Evolutionary conservation across 345 rosid species (phyloP).

Genomic region (Brassica nigra): DNA sequence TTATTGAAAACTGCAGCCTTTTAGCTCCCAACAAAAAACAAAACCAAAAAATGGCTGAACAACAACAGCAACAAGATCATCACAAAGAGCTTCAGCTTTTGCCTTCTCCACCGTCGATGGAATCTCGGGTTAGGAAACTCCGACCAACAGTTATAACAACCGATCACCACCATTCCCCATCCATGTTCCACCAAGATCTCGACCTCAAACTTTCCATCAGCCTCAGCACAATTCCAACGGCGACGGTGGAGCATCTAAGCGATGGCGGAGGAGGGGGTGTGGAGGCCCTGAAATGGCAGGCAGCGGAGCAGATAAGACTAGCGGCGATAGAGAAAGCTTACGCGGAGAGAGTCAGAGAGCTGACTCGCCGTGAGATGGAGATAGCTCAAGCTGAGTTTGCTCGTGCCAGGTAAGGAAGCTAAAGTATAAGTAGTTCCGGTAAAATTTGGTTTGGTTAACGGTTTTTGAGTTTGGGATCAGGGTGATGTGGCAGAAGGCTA

Average conservation of each 20-base stretch:
- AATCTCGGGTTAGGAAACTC: constrained; percentile 32
- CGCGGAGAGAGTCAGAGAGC: constrained; percentile 92
- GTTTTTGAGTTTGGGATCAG: constrained; percentile 25
- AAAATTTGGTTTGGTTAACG: constrained; percentile 2
- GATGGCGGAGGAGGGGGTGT: constrained; percentile 40
- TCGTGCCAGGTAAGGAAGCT: constrained; percentile 52
- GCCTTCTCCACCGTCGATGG: constrained; percentile 50
- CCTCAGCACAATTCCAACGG: constrained; percentile 51
- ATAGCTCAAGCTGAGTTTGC: constrained; percentile 92
- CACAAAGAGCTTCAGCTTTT: constrained; percentile 82
- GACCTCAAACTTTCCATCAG: constrained; percentile 93
- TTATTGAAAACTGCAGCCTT: constrained; percentile 38
- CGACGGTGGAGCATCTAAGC: constrained; percentile 40
- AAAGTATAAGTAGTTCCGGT: not conserved
- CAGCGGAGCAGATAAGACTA: constrained; percentile 83
- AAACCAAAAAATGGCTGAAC: constrained; percentile 28
- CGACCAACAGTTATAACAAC: constrained; percentile 23
- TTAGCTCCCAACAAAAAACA: constrained; percentile 13
- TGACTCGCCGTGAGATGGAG: constrained; percentile 90
- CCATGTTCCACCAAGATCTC: constrained; percentile 57
- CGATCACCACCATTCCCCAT: constrained; percentile 34
- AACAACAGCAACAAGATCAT: constrained; percentile 44
- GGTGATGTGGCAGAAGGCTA: constrained; percentile 84
- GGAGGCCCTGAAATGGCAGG: constrained; percentile 85
- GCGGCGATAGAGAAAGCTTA: constrained; percentile 89